phyloP scores from a whole-genome alignment of 2,329 filamentous ascomycete species.

The Epichloe aotearoae region DNA sequence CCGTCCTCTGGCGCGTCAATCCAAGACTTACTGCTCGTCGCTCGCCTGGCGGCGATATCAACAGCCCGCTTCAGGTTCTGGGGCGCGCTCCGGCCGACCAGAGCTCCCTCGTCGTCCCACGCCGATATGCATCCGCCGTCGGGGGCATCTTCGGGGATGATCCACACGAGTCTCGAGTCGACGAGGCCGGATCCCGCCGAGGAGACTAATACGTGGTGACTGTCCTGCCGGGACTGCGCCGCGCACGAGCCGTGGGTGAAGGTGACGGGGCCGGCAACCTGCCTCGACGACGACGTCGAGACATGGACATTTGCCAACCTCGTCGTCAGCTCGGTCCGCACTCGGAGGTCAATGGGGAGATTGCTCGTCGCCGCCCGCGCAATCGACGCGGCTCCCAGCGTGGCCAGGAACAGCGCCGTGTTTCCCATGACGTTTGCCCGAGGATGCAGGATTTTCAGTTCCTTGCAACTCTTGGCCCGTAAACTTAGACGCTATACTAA shows the following conservation, averaged over 20 bases:
- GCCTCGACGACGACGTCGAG: conserved; percentile 6
- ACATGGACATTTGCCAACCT: conserved; percentile 20
- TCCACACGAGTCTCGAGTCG: conserved; percentile 5
- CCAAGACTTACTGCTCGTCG: neutral
- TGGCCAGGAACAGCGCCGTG: neutral
- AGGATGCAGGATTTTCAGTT: too few species aligned
- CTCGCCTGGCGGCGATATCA: conserved; percentile 5
- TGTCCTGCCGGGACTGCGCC: conserved; percentile 7
- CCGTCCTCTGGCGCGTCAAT: too few species aligned
- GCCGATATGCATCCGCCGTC: conserved; percentile 28
- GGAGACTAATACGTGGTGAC: conserved; percentile 11
- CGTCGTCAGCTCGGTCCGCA: conserved; percentile 17
- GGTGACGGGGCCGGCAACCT: conserved; percentile 7
- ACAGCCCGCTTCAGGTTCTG: conserved; percentile 14
- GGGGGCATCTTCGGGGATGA: conserved; percentile 9
- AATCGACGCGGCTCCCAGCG: neutral
- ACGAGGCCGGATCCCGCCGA: neutral
- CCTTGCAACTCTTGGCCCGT: too few species aligned
- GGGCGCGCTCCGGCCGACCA: conserved; percentile 22
- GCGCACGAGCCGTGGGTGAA: conserved; percentile 12
- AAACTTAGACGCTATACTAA: too few species aligned
- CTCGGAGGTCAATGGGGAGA: conserved; percentile 22
- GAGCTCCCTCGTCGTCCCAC: conserved; percentile 18
- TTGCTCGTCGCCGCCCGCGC: neutral
- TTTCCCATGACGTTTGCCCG: too few species aligned